phyloP scores from a whole-genome alignment of 176 grass and related monocot genomes.

The Musa schizocarpa region DNA sequence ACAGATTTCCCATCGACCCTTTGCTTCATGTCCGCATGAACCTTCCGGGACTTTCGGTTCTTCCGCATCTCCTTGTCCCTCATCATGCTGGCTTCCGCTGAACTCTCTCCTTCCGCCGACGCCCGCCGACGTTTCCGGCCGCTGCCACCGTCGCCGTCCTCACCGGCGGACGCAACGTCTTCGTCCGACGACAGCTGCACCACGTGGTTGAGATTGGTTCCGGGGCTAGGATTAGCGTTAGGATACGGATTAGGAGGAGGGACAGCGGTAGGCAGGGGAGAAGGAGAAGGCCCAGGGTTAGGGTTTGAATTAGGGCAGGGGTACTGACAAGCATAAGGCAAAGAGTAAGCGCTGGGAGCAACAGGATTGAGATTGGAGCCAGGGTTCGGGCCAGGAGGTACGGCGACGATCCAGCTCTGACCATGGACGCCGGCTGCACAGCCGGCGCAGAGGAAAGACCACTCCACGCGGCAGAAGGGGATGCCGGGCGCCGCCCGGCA shows the following conservation, averaged over 20 bases:
- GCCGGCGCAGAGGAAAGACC: constrained; percentile 41
- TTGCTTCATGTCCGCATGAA: constrained; percentile 49
- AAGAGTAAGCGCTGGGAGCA: not conserved
- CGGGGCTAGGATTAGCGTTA: constrained; percentile 13
- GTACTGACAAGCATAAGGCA: constrained; percentile 3
- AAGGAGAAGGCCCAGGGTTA: constrained; percentile 1
- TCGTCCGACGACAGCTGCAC: constrained; percentile 15
- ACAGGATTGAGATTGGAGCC: not conserved
- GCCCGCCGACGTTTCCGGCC: not conserved
- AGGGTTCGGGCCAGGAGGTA: constrained; percentile 19
- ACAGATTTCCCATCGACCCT: constrained; percentile 74
- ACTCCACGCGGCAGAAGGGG: constrained; percentile 44
- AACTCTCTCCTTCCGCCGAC: constrained; percentile 14
- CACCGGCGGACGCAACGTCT: constrained; percentile 9
- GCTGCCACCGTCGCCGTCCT: constrained; percentile 28
- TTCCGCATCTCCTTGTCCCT: constrained; percentile 61
- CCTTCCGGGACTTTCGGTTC: constrained; percentile 58
- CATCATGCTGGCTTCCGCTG: constrained; percentile 45
- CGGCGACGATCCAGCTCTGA: constrained; percentile 41
- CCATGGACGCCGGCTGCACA: constrained; percentile 33
- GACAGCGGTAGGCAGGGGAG: not conserved
- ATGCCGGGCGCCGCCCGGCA: constrained; percentile 33
- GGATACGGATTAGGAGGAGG: not conserved
- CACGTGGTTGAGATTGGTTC: constrained; percentile 3
- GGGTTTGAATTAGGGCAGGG: not conserved